phyloP scores from a whole-genome alignment of 768 basidiomycete species.

The Melanogaster broomeanus region DNA sequence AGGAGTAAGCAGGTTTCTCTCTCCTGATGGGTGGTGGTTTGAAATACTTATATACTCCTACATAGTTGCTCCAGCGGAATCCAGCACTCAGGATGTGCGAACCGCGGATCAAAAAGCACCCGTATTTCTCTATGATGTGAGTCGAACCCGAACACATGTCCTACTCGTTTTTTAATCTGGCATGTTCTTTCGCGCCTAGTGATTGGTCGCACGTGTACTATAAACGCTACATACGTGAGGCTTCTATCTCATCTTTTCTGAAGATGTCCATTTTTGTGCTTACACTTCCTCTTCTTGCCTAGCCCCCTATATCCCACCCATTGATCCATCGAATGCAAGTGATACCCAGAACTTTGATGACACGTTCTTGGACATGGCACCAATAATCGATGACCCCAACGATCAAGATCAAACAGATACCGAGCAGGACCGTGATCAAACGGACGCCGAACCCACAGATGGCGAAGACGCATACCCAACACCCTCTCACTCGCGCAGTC shows the following conservation, averaged over 20 bases:
- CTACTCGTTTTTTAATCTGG: slow-evolving; percentile 11
- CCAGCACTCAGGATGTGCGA: slow-evolving; percentile 90
- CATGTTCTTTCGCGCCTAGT: slow-evolving; percentile 42
- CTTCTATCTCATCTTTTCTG: slow-evolving; percentile 10
- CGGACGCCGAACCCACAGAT: slow-evolving; percentile 71
- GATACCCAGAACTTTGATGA: slow-evolving; percentile 99
- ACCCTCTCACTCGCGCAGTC: slow-evolving; percentile 77
- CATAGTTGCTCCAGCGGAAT: slow-evolving; percentile 87
- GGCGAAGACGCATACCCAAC: slow-evolving; percentile 79
- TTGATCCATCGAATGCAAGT: slow-evolving; percentile 87
- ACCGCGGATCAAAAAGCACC: slow-evolving; percentile 90
- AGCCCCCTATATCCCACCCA: slow-evolving; percentile 93
- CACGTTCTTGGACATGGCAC: slow-evolving; percentile 94
- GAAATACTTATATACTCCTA: slow-evolving; percentile 12
- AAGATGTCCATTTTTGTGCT: slow-evolving; percentile 5
- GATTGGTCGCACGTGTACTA: slow-evolving; percentile 95
- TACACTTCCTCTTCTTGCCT: slow-evolving; percentile 14
- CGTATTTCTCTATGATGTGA: slow-evolving; percentile 94
- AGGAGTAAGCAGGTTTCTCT: slow-evolving; percentile 60
- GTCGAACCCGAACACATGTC: slow-evolving; percentile 28
- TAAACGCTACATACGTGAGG: slow-evolving; percentile 89
- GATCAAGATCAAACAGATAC: slow-evolving; percentile 65
- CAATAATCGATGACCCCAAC: slow-evolving; percentile 78
- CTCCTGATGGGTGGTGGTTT: neutral
- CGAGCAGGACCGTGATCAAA: slow-evolving; percentile 66